phyloP scores from a whole-genome alignment of 2,329 filamentous ascomycete genomes.

The Chalaropsis ovoidea region DNA sequence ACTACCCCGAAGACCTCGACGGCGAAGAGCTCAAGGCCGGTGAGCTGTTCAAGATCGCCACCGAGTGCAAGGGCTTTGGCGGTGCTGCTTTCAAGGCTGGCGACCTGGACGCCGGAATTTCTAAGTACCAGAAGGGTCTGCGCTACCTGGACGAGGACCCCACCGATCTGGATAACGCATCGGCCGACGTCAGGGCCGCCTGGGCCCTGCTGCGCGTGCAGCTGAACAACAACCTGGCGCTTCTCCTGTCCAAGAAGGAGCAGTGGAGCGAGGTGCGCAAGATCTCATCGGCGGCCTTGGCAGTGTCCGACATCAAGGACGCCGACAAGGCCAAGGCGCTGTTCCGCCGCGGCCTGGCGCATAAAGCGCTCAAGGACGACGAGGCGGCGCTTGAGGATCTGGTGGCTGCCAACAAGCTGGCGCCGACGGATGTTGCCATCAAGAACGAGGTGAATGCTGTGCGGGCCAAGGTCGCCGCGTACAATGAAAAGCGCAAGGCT shows the following conservation, averaged over 20 bases:
- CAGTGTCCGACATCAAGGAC: constrained; percentile 54
- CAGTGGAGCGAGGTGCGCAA: constrained; percentile 59
- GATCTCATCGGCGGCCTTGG: constrained; percentile 63
- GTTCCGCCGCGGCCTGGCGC: constrained; percentile 72
- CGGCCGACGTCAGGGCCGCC: constrained; percentile 54
- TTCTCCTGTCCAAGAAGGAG: constrained; percentile 73
- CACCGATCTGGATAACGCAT: constrained; percentile 56
- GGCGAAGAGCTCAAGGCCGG: constrained; percentile 43
- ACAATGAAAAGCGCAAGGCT: constrained; percentile 80
- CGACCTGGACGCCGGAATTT: constrained; percentile 59
- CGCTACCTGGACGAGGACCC: constrained; percentile 83
- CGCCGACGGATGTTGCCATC: constrained; percentile 65
- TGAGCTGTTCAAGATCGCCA: constrained; percentile 64
- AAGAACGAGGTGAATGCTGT: constrained; percentile 63
- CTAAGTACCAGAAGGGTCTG: constrained; percentile 90
- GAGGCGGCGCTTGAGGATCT: constrained; percentile 69
- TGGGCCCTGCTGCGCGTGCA: constrained; percentile 69
- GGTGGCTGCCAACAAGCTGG: constrained; percentile 62
- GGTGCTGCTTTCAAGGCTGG: constrained; percentile 84
- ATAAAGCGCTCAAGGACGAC: constrained; percentile 69
- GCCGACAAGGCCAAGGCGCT: constrained; percentile 80
- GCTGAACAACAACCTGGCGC: constrained; percentile 78
- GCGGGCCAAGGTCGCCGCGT: constrained; percentile 63
- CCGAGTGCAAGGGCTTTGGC: constrained; percentile 80
- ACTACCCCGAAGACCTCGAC: constrained; percentile 79